phyloP scores from a whole-genome alignment of 768 basidiomycete genomes.

The Tubosaeta sp. region DNA sequence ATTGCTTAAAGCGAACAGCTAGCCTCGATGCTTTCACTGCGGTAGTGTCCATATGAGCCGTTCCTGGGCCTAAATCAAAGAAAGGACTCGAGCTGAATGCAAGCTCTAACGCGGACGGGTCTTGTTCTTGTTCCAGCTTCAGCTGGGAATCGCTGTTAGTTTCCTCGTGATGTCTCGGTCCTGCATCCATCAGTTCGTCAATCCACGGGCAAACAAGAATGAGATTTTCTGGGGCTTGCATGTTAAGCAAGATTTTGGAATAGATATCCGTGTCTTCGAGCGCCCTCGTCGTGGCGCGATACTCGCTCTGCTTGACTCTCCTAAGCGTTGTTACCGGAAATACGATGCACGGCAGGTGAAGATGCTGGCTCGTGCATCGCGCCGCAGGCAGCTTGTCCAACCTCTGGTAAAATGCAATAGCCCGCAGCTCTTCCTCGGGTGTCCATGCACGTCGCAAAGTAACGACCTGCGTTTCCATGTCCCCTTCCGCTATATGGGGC shows the following conservation, averaged over 20 bases:
- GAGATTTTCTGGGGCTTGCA: not conserved
- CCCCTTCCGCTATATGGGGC: constrained; percentile 2
- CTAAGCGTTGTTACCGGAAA: constrained; percentile 11
- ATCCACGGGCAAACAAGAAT: constrained; percentile 21
- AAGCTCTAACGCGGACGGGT: too few species aligned
- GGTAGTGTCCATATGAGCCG: not conserved
- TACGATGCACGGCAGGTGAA: constrained; percentile 17
- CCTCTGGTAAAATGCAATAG: constrained; percentile 4
- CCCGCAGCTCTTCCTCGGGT: not conserved
- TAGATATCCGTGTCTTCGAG: constrained; percentile 13
- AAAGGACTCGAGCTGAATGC: too few species aligned
- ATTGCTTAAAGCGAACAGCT: constrained; percentile 9
- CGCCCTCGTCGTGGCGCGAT: constrained; percentile 1
- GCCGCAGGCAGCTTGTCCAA: constrained; percentile 1
- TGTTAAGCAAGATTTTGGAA: not conserved
- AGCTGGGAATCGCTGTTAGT: constrained; percentile 1
- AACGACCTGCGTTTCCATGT: constrained; percentile 1
- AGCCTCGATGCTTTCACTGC: not conserved
- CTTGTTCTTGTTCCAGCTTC: too few species aligned
- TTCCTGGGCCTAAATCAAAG: not conserved
- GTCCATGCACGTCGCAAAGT: constrained; percentile 2
- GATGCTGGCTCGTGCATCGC: constrained; percentile 2
- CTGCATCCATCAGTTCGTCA: constrained; percentile 3
- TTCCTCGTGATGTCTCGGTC: not conserved
- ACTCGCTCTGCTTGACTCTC: not conserved